phyloP scores from a whole-genome alignment of 2,329 filamentous ascomycete species.

The Nigrospora osmanthi region DNA sequence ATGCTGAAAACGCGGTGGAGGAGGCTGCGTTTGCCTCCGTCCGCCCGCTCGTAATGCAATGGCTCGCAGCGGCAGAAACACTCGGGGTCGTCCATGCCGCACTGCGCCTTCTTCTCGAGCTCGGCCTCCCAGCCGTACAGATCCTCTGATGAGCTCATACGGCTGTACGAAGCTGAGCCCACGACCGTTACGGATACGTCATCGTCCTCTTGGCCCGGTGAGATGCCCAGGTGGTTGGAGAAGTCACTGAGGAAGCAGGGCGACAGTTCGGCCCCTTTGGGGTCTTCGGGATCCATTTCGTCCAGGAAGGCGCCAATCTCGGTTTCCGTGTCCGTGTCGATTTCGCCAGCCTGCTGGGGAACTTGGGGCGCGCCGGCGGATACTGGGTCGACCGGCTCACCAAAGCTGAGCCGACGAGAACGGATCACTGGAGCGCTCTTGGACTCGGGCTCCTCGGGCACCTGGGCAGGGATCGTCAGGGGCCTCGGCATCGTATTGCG shows the following conservation, averaged over 20 bases:
- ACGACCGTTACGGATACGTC: conserved; percentile 14
- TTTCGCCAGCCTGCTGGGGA: neutral
- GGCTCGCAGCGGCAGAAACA: conserved; percentile 10
- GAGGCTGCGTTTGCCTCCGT: conserved; percentile 22
- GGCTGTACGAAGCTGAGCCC: conserved; percentile 18
- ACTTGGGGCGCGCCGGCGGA: too few species aligned
- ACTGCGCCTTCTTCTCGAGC: conserved; percentile 23
- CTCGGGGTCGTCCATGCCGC: conserved; percentile 10
- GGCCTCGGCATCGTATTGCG: conserved; percentile 17
- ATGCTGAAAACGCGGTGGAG: conserved; percentile 31
- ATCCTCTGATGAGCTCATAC: conserved; percentile 26
- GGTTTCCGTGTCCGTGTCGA: conserved; percentile 16
- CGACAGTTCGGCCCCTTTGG: conserved; percentile 18
- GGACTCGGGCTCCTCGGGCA: conserved; percentile 13
- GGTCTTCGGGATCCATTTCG: conserved; percentile 6
- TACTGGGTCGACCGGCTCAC: neutral
- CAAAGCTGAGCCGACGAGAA: conserved; percentile 8
- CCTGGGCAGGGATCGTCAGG: conserved; percentile 20
- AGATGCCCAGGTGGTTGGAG: conserved; percentile 29
- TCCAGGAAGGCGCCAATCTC: conserved; percentile 11
- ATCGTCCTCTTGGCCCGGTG: conserved; percentile 19
- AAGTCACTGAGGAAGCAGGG: conserved; percentile 26
- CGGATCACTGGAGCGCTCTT: conserved; percentile 12
- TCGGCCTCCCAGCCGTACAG: conserved; percentile 49
- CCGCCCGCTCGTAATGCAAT: conserved; percentile 18